Evolutionary conservation across 2,329 filamentous ascomycete genomes (phyloP), one percentile per base, ranked within the genome.

Genomic region (Colletotrichum gigasporum): DNA sequence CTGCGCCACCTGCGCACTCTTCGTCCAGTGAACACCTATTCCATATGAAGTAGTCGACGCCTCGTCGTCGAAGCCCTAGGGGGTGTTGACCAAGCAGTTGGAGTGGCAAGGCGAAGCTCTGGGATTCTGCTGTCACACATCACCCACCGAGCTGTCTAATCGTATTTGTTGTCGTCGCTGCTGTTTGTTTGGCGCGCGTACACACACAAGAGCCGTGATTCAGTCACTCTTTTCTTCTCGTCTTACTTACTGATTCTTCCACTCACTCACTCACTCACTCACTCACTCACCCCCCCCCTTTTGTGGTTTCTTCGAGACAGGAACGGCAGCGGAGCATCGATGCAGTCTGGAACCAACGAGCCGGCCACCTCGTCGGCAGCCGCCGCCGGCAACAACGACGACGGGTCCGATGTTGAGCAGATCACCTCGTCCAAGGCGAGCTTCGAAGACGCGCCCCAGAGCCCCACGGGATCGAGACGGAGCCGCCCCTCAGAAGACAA

Each of bases 1-100:
- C 48, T 59, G 56, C 56, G 41, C 57, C 26, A 20, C 12, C 41
- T 34, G 18, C 30, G 30, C 53, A 26, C 32, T 20, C 39, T 11
- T 45, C 24, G 12, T n/a, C 39, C 48, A 50, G 62, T 37, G 41
- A 61, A 34, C 28, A 44, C 56, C 56, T 62, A n/a, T 65, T 62
- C 50, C 62, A 65, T 65, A 64, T 65, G 62, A 65, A 65, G 56
- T 55, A 65, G 56, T 55, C 50, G 62, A 45, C 50, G 16, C 45
- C 51, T 35, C 61, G 42, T 7, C 51, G 11, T 47, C 30, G 20
- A 14, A 20, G 35, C 11, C 18, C 26, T 22, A 9, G n/a, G n/a
- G n/a, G n/a, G n/a, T n/a, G n/a, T n/a, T n/a, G n/a, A n/a, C n/a
- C n/a, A n/a, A 26, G 28, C 12, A n/a, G 52, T 32, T 20, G 11